phyloP scores from a whole-genome alignment of 176 grass and related monocot species.

The Zoysia pacifica region DNA sequence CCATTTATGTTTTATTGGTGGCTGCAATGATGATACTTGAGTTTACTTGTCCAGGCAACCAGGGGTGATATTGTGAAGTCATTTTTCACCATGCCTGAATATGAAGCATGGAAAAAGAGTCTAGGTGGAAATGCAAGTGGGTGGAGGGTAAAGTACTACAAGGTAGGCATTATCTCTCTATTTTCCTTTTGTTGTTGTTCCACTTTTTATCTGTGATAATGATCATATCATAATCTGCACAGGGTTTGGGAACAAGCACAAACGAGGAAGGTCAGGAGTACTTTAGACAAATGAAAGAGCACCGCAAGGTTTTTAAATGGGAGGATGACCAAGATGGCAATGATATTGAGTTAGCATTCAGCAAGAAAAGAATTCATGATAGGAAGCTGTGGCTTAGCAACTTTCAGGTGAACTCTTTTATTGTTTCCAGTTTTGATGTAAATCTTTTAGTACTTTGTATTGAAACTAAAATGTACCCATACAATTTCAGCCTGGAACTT shows the following conservation, averaged over 20 bases:
- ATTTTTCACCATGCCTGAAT: constrained; percentile 93
- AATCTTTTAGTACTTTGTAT: not conserved
- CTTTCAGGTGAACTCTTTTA: constrained; percentile 54
- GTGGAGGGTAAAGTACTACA: constrained; percentile 89
- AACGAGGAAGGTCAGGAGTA: constrained; percentile 65
- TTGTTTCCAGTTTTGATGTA: not conserved
- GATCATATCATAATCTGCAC: not conserved
- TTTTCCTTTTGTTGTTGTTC: not conserved
- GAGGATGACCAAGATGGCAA: constrained; percentile 53
- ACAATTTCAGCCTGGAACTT: constrained; percentile 66
- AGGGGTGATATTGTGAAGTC: constrained; percentile 18
- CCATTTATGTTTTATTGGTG: not conserved
- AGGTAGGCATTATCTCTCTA: constrained; percentile 50
- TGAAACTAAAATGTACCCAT: constrained; percentile 5
- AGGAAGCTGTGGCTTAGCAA: constrained; percentile 79
- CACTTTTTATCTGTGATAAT: not conserved
- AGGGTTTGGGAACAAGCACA: constrained; percentile 94
- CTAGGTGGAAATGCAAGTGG: constrained; percentile 56
- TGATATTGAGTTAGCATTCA: constrained; percentile 84
- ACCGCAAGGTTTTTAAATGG: constrained; percentile 86
- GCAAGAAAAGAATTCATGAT: constrained; percentile 80
- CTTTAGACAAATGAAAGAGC: constrained; percentile 43
- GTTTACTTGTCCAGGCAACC: constrained; percentile 55
- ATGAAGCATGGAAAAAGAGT: constrained; percentile 77
- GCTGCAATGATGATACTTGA: not conserved